Evolutionary conservation across 805 yeast genomes (phyloP), one percentile per base, ranked within the genome.

Genomic region (Wickerhamomyces canadensis): DNA sequence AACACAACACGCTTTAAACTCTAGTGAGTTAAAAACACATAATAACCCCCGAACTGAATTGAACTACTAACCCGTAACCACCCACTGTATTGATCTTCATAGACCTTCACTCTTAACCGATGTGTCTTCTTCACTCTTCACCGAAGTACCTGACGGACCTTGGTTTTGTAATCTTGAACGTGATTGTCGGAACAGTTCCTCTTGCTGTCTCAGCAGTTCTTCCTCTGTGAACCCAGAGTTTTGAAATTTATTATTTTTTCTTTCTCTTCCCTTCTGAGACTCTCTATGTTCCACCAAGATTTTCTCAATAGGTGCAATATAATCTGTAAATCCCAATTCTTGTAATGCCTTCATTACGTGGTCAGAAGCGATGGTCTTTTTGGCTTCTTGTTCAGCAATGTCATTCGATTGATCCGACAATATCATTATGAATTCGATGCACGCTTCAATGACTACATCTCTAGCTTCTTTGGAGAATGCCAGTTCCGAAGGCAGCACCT

Each of bases 311-410:
- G 86, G 81, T 25, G 83, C 89, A 35, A 93, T 70, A 58, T 91
- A 93, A 41, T 85, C 88, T 21, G 72, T 72, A 60, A 87, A 93
- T 19, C 95, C 98, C 38, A 93, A 68, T 52, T 84, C 95, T 43
- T 76, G 80, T 31, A 93, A 65, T 1, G 98, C 97, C 53, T 81
- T 84, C 45, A 91, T 73, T 27, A 93, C 97, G 57, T 93, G 98
- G 58, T 93, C 98, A 2, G 95, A 83, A 1, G 96, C 95, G 31
- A 93, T 93, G 3, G 98, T 93, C 62, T 93, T 93, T 61, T 93
- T 93, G 37, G 94, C 79, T 57, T 93, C 98, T 51, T 83, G 84
- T 51, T 93, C 98, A 1, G 98, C 98, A 47, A 93, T 88, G 44
- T 93, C 98, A 52, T 91, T 89, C 38, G 91, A 82, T 62, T 88